Evolutionary conservation across 768 basidiomycete species (phyloP).

Genomic region (Xanthoconium purpureum): DNA sequence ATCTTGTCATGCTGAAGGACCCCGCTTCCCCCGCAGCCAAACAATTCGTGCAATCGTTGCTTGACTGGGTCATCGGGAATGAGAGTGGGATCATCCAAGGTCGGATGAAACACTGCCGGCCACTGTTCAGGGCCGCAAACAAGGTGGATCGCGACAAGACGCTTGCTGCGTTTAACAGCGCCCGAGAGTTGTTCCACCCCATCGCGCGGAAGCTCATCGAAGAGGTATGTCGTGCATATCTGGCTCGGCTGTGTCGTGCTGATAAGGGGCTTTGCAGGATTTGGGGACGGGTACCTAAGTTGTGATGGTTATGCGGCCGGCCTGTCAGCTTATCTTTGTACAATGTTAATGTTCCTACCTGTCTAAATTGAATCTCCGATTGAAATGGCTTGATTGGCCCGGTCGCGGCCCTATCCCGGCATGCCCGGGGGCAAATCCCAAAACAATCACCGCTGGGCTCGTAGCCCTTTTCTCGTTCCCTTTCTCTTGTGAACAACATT

Average conservation of each 20-base stretch:
- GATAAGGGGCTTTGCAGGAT: conserved; percentile 19
- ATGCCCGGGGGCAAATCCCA: background rate
- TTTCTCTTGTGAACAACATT: too few species aligned
- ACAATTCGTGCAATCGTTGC: conserved; percentile 34
- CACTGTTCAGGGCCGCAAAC: conserved; percentile 40
- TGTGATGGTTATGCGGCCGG: background rate
- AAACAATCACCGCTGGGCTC: conserved; percentile 3
- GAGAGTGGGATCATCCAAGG: conserved; percentile 44
- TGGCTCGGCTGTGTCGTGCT: background rate
- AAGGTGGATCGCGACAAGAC: conserved; percentile 38
- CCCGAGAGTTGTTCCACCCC: conserved; percentile 44
- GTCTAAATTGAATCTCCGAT: too few species aligned
- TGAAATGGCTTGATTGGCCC: too few species aligned
- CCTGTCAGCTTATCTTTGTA: too few species aligned
- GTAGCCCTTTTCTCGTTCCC: background rate
- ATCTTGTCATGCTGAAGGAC: conserved; percentile 45
- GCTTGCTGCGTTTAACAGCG: conserved; percentile 32
- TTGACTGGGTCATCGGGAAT: conserved; percentile 45
- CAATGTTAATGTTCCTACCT: too few species aligned
- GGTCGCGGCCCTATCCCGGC: too few species aligned
- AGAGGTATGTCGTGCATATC: conserved; percentile 34
- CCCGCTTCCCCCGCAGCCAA: conserved; percentile 32
- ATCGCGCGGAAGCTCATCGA: conserved; percentile 50
- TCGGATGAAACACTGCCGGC: conserved; percentile 56
- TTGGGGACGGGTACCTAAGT: conserved; percentile 10